Conservation (phyloP, 2,329 filamentous ascomycete genomes). For the Gremmenia infestans region DNA sequence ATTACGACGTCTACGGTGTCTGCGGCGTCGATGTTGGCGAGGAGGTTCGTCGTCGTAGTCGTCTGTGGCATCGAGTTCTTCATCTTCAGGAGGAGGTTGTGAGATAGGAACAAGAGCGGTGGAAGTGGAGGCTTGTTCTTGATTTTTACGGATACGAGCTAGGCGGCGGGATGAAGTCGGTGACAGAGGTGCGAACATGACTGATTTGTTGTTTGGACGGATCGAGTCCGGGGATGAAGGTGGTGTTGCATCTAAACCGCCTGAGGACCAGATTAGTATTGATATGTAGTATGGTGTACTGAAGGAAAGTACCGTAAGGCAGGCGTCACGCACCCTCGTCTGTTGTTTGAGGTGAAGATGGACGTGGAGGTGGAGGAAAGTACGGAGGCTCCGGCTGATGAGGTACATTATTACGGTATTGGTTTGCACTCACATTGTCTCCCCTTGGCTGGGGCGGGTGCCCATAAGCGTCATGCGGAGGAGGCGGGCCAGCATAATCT, state of each 20-base stretch:
- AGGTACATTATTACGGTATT: constrained; percentile 9
- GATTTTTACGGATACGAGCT: constrained; percentile 13
- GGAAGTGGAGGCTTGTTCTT: neutral
- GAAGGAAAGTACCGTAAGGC: constrained; percentile 2
- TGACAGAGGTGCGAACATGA: constrained; percentile 30
- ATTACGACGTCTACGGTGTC: constrained; percentile 19
- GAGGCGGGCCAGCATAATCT: constrained; percentile 24
- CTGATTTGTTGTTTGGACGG: constrained; percentile 23
- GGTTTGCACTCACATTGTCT: constrained; percentile 32
- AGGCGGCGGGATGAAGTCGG: constrained; percentile 25
- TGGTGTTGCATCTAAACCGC: constrained; percentile 13
- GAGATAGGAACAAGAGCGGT: neutral
- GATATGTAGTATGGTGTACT: neutral
- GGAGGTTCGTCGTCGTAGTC: neutral
- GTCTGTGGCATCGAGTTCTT: neutral
- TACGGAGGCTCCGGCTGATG: constrained; percentile 17
- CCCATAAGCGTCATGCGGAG: constrained; percentile 19
- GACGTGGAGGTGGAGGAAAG: constrained; percentile 26
- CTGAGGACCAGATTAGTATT: neutral
- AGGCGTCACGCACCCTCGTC: constrained; percentile 26
- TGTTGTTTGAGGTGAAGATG: constrained; percentile 19
- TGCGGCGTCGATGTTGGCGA: constrained; percentile 13
- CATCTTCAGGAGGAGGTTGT: neutral
- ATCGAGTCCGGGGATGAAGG: constrained; percentile 10
- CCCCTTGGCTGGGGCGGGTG: constrained; percentile 20